Evolutionary conservation across 306 rosid species (phyloP).

Genomic region (Cucumis melo): DNA sequence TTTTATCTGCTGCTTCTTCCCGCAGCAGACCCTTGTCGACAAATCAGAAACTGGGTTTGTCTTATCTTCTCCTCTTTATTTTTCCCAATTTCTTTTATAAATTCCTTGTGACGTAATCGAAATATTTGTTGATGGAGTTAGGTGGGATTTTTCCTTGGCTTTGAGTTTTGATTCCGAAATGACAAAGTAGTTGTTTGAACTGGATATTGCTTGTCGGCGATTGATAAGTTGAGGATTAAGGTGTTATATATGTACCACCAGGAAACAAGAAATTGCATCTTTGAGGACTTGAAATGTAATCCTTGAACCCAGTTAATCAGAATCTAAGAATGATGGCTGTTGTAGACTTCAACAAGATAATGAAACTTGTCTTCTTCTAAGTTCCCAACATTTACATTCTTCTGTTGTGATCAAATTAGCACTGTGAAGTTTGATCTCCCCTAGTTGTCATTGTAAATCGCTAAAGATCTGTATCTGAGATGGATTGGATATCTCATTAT

Average conservation of each 20-base stretch:
- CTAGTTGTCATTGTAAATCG: not conserved
- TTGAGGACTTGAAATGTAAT: not conserved
- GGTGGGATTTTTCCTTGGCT: not conserved
- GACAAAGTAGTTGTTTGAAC: not conserved
- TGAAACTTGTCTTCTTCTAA: not conserved
- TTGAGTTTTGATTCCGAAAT: not conserved
- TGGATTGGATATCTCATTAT: not conserved
- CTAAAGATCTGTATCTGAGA: not conserved
- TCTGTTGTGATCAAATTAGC: not conserved
- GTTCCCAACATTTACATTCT: not conserved
- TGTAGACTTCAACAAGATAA: not conserved
- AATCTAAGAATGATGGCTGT: not conserved
- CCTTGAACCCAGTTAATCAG: not conserved
- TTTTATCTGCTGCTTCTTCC: slow-evolving; percentile 49
- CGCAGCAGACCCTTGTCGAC: slow-evolving; percentile 34
- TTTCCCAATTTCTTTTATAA: not conserved
- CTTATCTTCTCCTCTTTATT: slow-evolving; percentile 4
- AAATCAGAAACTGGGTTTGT: slow-evolving; percentile 31
- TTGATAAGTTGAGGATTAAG: not conserved
- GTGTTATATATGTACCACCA: not conserved
- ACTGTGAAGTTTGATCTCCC: not conserved
- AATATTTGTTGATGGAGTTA: not conserved
- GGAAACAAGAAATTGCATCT: slow-evolving; percentile 1
- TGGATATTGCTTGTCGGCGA: not conserved
- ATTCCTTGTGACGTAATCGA: not conserved